These are phyloP conservation scores for Anethum foeniculum DNA, from an alignment of 140 eudicot genomes.

Conservation along the genomic window DNA sequence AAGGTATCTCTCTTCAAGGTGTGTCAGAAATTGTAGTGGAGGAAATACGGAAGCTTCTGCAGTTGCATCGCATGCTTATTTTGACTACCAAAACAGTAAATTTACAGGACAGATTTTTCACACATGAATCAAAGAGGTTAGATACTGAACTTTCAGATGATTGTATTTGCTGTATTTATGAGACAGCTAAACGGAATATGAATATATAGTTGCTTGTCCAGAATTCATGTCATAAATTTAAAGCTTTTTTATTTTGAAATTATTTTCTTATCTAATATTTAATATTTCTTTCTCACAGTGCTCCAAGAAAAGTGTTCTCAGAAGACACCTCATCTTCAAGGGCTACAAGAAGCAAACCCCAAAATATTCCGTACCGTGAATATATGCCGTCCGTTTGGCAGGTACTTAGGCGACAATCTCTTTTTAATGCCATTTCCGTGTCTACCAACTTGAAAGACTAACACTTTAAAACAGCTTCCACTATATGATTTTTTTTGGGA, in stretches of 20 bases:
- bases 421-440: not conserved
- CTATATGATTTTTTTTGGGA: not conserved
- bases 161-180: not conserved
- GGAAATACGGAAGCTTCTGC: constrained; percentile 50
- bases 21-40: constrained; percentile 56
- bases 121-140: constrained; percentile 44
- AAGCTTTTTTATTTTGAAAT: not conserved
- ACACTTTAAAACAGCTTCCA: not conserved
- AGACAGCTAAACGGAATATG: not conserved
- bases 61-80: constrained; percentile 65
- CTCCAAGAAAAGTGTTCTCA: constrained; percentile 25
- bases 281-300: constrained; percentile 16
- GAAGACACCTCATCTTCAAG: constrained; percentile 15
- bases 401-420: constrained; percentile 23
- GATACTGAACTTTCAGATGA: not conserved
- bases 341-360: constrained; percentile 16
- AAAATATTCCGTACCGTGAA: constrained; percentile 41
- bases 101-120: constrained; percentile 24
- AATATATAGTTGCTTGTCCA: not conserved
- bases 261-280: not conserved
- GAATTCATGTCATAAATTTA: not conserved
- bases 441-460: not conserved
- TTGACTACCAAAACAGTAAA: constrained; percentile 62
- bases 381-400: constrained; percentile 88
- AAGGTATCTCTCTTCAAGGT: constrained; percentile 55